Percentiles rank a stretch among this genome's conserved stretches.
Conservation (phyloP, 2,329 filamentous ascomycete species). For the Neonectria faginata region DNA sequence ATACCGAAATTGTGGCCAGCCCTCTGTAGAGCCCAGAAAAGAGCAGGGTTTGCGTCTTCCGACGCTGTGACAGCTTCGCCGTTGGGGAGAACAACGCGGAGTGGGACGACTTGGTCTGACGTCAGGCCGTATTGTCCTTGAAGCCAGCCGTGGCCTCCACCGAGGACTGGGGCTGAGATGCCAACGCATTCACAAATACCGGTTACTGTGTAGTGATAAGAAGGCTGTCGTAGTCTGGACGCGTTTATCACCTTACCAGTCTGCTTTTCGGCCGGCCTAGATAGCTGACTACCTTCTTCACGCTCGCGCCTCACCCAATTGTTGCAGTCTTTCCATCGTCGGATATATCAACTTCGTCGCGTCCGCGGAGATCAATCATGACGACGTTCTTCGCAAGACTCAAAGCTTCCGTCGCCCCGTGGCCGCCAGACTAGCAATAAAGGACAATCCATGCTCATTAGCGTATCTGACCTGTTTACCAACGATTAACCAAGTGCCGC, state of each 20-base stretch:
- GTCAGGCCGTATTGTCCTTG: conserved; percentile 30
- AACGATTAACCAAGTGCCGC: not conserved
- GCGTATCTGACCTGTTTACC: conserved; percentile 26
- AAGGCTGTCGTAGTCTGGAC: no score
- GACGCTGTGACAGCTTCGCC: conserved; percentile 30
- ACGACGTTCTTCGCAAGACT: conserved; percentile 25
- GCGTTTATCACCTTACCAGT: conserved; percentile 18
- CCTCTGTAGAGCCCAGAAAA: conserved; percentile 59
- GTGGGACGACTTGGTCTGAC: conserved; percentile 32
- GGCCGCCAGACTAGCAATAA: conserved; percentile 31
- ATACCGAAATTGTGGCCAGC: conserved; percentile 68
- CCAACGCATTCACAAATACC: conserved; percentile 1
- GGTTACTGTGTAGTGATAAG: not conserved
- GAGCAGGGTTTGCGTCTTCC: conserved; percentile 8
- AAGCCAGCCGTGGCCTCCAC: conserved; percentile 35
- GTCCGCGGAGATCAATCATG: conserved; percentile 22
- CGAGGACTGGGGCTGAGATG: not conserved
- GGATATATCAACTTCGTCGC: conserved; percentile 7
- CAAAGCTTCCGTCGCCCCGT: conserved; percentile 32
- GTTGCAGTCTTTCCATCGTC: conserved; percentile 12
- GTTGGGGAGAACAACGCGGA: conserved; percentile 21
- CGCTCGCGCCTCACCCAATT: conserved; percentile 22
- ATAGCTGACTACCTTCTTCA: conserved; percentile 24
- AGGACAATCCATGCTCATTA: conserved; percentile 17
- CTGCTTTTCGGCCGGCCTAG: conserved; percentile 26